Evolutionary conservation across 176 grass and related monocot species (phyloP).

Genomic region (Echinochloa phyllopogon): DNA sequence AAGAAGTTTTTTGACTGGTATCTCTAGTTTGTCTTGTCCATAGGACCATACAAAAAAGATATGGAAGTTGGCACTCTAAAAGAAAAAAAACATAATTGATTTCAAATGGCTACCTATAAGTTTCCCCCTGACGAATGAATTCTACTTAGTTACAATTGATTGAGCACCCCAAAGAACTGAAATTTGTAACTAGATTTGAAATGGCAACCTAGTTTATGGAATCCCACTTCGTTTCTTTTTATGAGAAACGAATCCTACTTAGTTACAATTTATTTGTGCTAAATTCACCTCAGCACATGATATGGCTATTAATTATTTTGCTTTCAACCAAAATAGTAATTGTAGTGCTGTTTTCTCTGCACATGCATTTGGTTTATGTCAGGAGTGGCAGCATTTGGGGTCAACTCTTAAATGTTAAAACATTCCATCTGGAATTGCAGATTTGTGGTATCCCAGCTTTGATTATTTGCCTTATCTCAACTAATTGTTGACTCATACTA

Average conservation of each 20-base stretch:
- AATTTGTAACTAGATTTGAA: constrained; percentile 3
- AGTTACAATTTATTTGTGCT: neutral
- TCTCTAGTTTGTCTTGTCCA: neutral
- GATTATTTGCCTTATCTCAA: neutral
- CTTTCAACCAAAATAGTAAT: constrained; percentile 13
- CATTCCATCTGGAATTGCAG: neutral
- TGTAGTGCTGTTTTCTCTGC: constrained; percentile 7
- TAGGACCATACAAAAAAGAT: neutral
- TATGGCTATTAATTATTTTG: neutral
- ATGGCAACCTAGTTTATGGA: neutral
- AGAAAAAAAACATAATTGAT: neutral
- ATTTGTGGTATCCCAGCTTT: neutral
- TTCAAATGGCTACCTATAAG: too few relatives aligned
- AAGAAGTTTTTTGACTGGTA: neutral
- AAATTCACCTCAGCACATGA: neutral
- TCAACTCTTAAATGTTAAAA: neutral
- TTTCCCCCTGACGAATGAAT: too few relatives aligned
- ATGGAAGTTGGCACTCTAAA: neutral
- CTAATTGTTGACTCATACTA: neutral
- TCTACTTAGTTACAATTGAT: too few relatives aligned
- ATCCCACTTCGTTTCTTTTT: neutral
- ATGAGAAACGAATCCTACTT: neutral
- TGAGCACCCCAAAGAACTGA: neutral
- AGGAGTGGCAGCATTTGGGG: neutral
- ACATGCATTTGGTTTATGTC: neutral